These are phyloP conservation scores for Ustilago sp. DNA, from an alignment of 1,284 basidiomycete genomes.

Conservation along the genomic window DNA sequence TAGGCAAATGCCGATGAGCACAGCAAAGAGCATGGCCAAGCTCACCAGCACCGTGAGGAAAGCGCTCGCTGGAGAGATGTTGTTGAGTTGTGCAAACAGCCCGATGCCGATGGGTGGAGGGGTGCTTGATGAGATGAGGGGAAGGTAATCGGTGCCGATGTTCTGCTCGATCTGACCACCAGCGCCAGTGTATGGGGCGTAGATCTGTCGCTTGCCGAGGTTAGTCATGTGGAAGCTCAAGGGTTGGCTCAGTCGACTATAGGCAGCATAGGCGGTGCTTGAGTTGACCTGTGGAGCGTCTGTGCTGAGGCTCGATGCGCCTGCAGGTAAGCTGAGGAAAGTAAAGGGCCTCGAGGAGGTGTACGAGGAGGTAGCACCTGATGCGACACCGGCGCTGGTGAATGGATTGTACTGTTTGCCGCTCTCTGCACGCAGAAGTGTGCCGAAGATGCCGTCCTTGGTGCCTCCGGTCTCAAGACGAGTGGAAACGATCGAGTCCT, in stretches of 20 bases:
- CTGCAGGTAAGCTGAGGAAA: conserved; percentile 20
- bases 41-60: conserved; percentile 66
- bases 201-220: conserved; percentile 52
- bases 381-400: conserved; percentile 24
- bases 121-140: conserved; percentile 42
- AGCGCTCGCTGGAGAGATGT: conserved; percentile 61
- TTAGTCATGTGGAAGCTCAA: conserved; percentile 35
- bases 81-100: conserved; percentile 56
- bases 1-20: conserved; percentile 37
- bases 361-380: conserved; percentile 21
- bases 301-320: background rate
- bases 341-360: conserved; percentile 23
- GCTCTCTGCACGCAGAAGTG: conserved; percentile 47
- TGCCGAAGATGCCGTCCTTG: conserved; percentile 69
- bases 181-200: conserved; percentile 66
- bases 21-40: conserved; percentile 58
- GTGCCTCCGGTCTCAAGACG: conserved; percentile 83
- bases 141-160: conserved; percentile 35
- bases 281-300: conserved; percentile 5
- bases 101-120: conserved; percentile 52
- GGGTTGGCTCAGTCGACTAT: conserved; percentile 22
- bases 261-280: conserved; percentile 23
- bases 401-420: conserved; percentile 57
- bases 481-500: conserved; percentile 83
- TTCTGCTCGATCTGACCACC: conserved; percentile 54